Base-by-base conservation (phyloP, 176 grass and related monocot genomes). In the Zea luxurians region DNA sequence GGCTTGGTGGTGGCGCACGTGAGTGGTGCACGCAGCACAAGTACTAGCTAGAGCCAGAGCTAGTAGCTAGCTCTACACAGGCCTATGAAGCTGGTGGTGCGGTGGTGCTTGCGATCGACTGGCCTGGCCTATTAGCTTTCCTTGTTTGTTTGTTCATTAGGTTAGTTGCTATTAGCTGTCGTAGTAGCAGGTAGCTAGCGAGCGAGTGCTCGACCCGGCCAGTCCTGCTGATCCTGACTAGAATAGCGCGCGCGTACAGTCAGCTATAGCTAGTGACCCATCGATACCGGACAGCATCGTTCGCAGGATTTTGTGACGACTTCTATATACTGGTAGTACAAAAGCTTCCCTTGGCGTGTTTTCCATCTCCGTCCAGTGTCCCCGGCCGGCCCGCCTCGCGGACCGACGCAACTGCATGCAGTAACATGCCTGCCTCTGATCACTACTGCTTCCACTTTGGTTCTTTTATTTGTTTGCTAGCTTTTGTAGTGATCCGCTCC, bases 191-290 rank as follows among this genome's bases (percentile, higher is more conserved):
- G 41, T 62, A n/a, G 8, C 37, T 77, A 76, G 83, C 48, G 47
- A 76, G 83, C 48, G 47, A 76, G 52, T 59, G 36, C 78, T 48
- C n/a, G 15, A 5, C 1, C 48, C 48, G 48, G 48, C 13, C 12
- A 54, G 15, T 58, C 10, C 10, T 6, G 2, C 11, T 46, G 17
- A 43, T 71, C 11, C 37, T 74, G 20, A 86, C 66, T 92, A 94
- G 83, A 88, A 64, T 82, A 86, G 69, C 47, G 80, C 47, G 78
- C 59, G 88, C 53, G 86, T 27, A 27, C 27, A 27, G 27, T 27
- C 27, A 27, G 0, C 27, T 27, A 27, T 27, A 27, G 27, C 27
- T 27, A 27, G 27, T 59, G 41, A 27, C 27, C 27, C 27, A 27
- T 27, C 27, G 27, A 27, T 27, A 27, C 27, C 27, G 27, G 27